Evolutionary conservation across 1,284 basidiomycete genomes (phyloP).

Genomic region (Rhodotorula sp.): DNA sequence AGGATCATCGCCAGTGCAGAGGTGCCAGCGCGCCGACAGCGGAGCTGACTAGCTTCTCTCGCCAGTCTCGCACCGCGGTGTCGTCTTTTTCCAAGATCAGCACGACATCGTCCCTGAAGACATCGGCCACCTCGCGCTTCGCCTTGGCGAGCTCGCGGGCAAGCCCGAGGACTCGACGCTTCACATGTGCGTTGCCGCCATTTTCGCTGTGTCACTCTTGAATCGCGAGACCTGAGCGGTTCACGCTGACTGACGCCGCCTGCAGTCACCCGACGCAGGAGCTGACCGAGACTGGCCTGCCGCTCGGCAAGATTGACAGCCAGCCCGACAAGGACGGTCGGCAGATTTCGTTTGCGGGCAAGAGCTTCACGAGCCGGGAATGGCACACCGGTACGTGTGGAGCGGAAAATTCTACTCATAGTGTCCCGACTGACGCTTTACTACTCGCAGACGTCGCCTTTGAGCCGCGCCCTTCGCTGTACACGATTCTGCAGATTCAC

Average conservation of each 20-base stretch:
- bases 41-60: not conserved
- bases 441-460: constrained; percentile 63
- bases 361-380: constrained; percentile 28
- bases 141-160: constrained; percentile 62
- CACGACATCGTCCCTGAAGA: constrained; percentile 53
- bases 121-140: constrained; percentile 51
- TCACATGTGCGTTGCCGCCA: constrained; percentile 15
- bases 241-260: not conserved
- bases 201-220: not conserved
- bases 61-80: constrained; percentile 65
- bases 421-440: not conserved
- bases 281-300: constrained; percentile 49
- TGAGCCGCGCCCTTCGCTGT: constrained; percentile 67
- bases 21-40: too few species aligned
- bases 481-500: constrained; percentile 52
- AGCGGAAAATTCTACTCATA: not conserved
- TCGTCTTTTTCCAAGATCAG: constrained; percentile 70
- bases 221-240: not conserved
- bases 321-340: constrained; percentile 26
- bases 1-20: too few species aligned
- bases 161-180: constrained; percentile 61
- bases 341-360: constrained; percentile 41
- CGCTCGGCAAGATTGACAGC: constrained; percentile 46
- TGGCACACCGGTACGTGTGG: constrained; percentile 19
- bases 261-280: constrained; percentile 68